A percentile compares a stretch with the other conserved stretches of the same genome.
phyloP scores from a whole-genome alignment of 495 filamentous ascomycete species.

The Aspergillus ostianus region DNA sequence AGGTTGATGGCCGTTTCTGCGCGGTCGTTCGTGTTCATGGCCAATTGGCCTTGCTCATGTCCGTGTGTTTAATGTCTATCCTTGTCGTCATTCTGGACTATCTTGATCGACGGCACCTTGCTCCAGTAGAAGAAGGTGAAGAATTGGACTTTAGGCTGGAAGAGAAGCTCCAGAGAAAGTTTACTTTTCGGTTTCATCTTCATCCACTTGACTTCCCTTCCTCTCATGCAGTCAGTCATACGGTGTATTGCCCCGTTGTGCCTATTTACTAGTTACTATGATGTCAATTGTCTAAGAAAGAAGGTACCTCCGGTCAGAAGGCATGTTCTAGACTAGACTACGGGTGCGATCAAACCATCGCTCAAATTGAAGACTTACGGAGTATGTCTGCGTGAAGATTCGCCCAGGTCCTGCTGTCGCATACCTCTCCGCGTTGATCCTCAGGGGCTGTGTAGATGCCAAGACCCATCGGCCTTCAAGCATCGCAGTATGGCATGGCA shows the following conservation, averaged over 20 bases:
- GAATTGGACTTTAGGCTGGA: no score
- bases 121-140: no score
- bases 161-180: not conserved
- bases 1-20: not conserved
- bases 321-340: not conserved
- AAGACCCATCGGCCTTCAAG: not conserved
- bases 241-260: no score
- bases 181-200: not conserved
- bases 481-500: slow-evolving; percentile 15
- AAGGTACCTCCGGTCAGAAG: not conserved
- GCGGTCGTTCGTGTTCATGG: no score
- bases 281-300: not conserved
- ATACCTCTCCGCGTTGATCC: not conserved
- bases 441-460: slow-evolving; percentile 1
- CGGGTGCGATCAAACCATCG: not conserved
- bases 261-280: no score
- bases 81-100: not conserved
- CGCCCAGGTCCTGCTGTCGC: no score
- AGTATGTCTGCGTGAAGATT: no score
- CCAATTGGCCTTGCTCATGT: no score
- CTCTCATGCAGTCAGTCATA: no score
- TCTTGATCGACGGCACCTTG: not conserved
- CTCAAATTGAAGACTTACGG: no score
- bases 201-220: not conserved
- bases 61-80: not conserved